phyloP scores from a whole-genome alignment of 148 eudicot genomes.

The Persicaria maculosa region DNA sequence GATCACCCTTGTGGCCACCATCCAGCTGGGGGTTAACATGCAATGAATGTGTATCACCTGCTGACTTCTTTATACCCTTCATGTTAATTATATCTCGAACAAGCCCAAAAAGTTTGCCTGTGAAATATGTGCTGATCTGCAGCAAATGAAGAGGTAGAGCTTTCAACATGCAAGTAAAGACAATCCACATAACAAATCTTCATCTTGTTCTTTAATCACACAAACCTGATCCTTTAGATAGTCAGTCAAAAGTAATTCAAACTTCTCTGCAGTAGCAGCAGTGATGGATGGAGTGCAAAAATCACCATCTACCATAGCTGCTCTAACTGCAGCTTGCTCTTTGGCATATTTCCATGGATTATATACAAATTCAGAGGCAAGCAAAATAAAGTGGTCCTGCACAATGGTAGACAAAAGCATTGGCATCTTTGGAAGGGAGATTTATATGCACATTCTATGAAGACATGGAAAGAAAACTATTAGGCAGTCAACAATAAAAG shows the following conservation, averaged over 20 bases:
- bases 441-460: not conserved
- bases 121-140: slow-evolving; percentile 78
- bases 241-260: slow-evolving; percentile 50
- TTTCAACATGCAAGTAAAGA: not conserved
- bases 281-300: slow-evolving; percentile 88
- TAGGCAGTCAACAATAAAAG: not conserved
- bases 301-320: slow-evolving; percentile 41
- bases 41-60: slow-evolving; percentile 25
- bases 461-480: not conserved
- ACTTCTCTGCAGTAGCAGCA: slow-evolving; percentile 69
- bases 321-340: slow-evolving; percentile 45
- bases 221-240: slow-evolving; percentile 74
- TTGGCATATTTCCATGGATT: slow-evolving; percentile 77
- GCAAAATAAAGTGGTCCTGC: slow-evolving; percentile 76
- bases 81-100: slow-evolving; percentile 57
- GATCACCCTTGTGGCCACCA: slow-evolving; percentile 38
- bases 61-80: slow-evolving; percentile 42
- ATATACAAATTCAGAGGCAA: slow-evolving; percentile 83
- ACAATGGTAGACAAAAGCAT: slow-evolving; percentile 11
- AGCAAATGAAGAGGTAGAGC: slow-evolving; percentile 12
- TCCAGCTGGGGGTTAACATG: slow-evolving; percentile 27
- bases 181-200: not conserved
- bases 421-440: not conserved
- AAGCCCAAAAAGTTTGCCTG: slow-evolving; percentile 57
- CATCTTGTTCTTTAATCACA: not conserved